These are phyloP conservation scores for Kwoniella shandongensis DNA, from an alignment of 768 basidiomycete genomes.

Conservation along the genomic window DNA sequence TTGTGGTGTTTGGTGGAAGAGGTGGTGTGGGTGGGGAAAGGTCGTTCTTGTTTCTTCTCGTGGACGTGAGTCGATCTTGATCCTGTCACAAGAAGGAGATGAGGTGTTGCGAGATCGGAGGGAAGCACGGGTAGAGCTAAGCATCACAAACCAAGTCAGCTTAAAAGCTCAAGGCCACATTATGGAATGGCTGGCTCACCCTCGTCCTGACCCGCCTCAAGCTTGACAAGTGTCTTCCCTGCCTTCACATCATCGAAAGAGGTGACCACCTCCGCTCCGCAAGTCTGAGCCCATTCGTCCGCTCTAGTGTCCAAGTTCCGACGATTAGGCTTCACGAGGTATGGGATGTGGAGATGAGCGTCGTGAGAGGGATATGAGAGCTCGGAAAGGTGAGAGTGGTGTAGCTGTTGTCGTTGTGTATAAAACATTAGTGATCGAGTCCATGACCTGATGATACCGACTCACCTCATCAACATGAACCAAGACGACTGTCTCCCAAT, in stretches of 20 bases:
- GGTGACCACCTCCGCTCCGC: slow-evolving; percentile 33
- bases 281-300: slow-evolving; percentile 36
- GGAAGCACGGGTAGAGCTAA: slow-evolving; percentile 14
- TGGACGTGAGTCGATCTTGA: slow-evolving; percentile 7
- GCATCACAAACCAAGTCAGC: not conserved
- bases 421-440: too few relatives aligned
- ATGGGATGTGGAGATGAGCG: slow-evolving; percentile 46
- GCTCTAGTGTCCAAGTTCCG: slow-evolving; percentile 19
- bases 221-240: slow-evolving; percentile 27
- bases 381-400: slow-evolving; percentile 26
- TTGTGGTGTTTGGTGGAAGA: slow-evolving; percentile 16
- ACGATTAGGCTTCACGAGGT: slow-evolving; percentile 29
- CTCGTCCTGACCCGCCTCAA: slow-evolving; percentile 20
- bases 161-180: not conserved
- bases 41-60: slow-evolving; percentile 40
- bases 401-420: too few relatives aligned
- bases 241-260: slow-evolving; percentile 3
- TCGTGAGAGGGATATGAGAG: slow-evolving; percentile 15
- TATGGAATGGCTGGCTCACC: slow-evolving; percentile 9
- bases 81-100: slow-evolving; percentile 41
- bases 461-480: slow-evolving; percentile 44
- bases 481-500: slow-evolving; percentile 38
- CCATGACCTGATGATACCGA: too few relatives aligned
- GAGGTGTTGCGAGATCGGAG: slow-evolving; percentile 8
- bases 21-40: slow-evolving; percentile 35